A percentile compares a stretch with the other conserved stretches of the same genome.
Conservation (phyloP, 257 asterid species). For the Gentiana straminea region DNA sequence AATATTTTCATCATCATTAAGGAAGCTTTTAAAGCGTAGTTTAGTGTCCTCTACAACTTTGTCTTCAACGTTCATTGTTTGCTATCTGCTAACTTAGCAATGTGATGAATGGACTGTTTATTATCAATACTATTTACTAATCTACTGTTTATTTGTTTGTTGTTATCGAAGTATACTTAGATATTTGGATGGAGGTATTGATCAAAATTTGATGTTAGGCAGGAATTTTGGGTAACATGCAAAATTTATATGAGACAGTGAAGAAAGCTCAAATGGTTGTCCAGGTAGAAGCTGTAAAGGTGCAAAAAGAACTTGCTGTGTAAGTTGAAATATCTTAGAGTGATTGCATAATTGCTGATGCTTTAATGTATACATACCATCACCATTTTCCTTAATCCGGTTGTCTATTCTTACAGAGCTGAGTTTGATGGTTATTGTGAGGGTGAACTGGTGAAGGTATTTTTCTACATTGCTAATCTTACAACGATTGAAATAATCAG, state of each 20-base stretch:
- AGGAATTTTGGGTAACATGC: constrained; percentile 95
- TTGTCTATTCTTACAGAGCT: constrained; percentile 45
- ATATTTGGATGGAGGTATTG: constrained; percentile 1
- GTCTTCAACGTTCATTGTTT: no score
- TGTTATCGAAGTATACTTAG: background rate
- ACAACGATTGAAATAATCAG: background rate
- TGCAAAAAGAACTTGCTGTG: constrained; percentile 94
- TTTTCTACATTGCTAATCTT: background rate
- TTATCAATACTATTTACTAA: no score
- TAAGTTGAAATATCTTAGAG: constrained; percentile 18
- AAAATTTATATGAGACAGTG: constrained; percentile 83
- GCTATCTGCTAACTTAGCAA: no score
- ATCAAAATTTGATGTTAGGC: constrained; percentile 42
- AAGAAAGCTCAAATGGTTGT: constrained; percentile 98
- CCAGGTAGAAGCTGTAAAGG: constrained; percentile 96
- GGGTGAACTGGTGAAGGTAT: constrained; percentile 83
- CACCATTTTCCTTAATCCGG: constrained; percentile 8
- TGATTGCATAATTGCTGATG: background rate
- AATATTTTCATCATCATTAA: background rate
- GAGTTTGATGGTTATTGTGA: constrained; percentile 96
- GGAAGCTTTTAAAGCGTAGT: background rate
- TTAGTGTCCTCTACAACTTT: background rate
- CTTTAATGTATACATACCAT: constrained; percentile 2
- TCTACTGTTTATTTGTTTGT: background rate
- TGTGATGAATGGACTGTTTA: no score